Evolutionary conservation across 352 stramenopile genomes (phyloP), one percentile per base, ranked within the genome.

Genomic region (Saprolegnia diclina): DNA sequence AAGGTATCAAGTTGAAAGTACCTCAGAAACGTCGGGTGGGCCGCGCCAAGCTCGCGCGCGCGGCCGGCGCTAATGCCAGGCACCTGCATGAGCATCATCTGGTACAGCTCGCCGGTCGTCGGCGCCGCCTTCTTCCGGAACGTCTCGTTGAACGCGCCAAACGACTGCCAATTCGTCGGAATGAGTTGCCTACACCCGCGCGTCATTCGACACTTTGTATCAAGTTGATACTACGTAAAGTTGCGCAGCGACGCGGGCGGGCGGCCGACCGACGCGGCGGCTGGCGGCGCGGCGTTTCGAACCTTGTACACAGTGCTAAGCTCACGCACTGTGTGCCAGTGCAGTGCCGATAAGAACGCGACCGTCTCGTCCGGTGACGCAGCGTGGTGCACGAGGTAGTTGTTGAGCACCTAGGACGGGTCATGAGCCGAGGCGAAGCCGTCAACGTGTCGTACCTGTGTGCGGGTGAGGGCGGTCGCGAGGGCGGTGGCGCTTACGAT

Each of bases 21-120:
- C 52, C 52, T 59, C n/a, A 24, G 11, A 24, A 59, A 59, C 35
- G 52, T 59, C 35, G 52, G 52, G 24, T 59, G 52, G 3, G 52
- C 24, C 3, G 52, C n/a, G 13, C 52, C 35, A 21, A 59, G 35
- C 3, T 14, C 35, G 11, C 19, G 24, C 3, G 52, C 52, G 11
- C 52, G 24, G 24, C 3, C 9, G 1, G 52, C 52, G 9, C 52
- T 59, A 24, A 59, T 59, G 35, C 52, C 52, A 16, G 52, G 52
- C 19, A 78, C 77, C 70, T 94, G 87, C 71, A 90, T 84, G 3
- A 94, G 79, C 87, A 94, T 94, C 73, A 85, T 84, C 59, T 92
- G 83, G 65, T 87, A 89, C 65, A 94, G 78, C 42, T 94, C 84
- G 24, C 79, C 74, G 4, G 84, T 82, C 0, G 77, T 88, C 22